Evolutionary conservation across 2,329 filamentous ascomycete species (phyloP).

Genomic region (Penicillium polonicum): DNA sequence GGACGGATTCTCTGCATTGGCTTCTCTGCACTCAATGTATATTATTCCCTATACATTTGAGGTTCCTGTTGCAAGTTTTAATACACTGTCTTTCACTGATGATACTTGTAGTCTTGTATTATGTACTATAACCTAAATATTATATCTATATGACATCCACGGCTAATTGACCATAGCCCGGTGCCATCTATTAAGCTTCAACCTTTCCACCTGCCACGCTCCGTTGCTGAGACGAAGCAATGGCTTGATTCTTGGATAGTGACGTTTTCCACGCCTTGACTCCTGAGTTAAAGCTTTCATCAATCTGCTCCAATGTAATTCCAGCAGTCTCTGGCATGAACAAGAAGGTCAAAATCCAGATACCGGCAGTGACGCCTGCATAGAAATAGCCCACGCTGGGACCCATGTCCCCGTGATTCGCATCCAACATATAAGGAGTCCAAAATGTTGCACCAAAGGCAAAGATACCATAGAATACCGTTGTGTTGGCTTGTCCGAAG

Average conservation of each 20-base stretch:
- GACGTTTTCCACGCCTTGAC: slow-evolving; percentile 28
- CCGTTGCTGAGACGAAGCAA: background rate
- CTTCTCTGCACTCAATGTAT: no score
- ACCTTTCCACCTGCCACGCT: background rate
- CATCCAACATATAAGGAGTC: slow-evolving; percentile 25
- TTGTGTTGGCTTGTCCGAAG: slow-evolving; percentile 27
- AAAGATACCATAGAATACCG: slow-evolving; percentile 22
- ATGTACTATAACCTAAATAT: background rate
- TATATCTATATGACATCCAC: background rate
- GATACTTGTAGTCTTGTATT: background rate
- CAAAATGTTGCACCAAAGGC: slow-evolving; percentile 23
- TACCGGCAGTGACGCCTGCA: slow-evolving; percentile 21
- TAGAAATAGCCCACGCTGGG: slow-evolving; percentile 34
- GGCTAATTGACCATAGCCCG: no score
- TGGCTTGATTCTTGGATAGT: slow-evolving; percentile 16
- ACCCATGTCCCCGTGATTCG: slow-evolving; percentile 26
- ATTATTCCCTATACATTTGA: background rate
- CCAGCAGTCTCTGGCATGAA: slow-evolving; percentile 29
- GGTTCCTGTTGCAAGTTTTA: background rate
- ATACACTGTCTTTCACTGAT: no score
- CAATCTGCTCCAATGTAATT: slow-evolving; percentile 31
- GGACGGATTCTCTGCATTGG: no score
- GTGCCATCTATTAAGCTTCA: background rate
- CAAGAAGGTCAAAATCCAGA: slow-evolving; percentile 18
- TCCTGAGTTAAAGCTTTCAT: slow-evolving; percentile 24